Evolutionary conservation across 2,329 filamentous ascomycete genomes (phyloP), one percentile per base, ranked within the genome.

Genomic region (Phoma sp.): DNA sequence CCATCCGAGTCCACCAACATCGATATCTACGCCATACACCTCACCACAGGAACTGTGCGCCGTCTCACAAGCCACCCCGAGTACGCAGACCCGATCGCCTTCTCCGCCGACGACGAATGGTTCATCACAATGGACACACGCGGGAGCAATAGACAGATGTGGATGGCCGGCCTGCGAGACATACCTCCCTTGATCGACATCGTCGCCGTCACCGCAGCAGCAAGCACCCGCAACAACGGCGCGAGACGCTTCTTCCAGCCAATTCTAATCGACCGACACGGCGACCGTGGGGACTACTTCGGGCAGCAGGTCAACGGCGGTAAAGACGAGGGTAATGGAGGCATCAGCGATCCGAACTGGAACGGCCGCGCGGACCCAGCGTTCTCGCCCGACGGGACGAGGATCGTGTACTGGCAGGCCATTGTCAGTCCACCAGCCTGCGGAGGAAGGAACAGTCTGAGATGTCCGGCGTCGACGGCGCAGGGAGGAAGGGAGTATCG

Each of bases 191-290:
- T 81, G 0, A 71, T 68, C 7, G 78, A 80, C 42, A 37, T 63
- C 1, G 46, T 66, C 11, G 49, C 50, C 2, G 24, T 50, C 0
- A 55, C 40, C 13, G 55, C 55, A n/a, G 55, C 58, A 4, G 69
- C 77, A 0, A 79, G 77, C 1, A 76, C 71, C 2, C 75, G 80
- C 5, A 82, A 82, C 54, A 81, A 82, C 45, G 77, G 78, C 0
- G 43, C 47, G 0, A 69, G 79, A 4, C 67, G 79, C 0, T 82
- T 81, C 68, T 82, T 81, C 51, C 72, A 78, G 51, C 79, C 78
- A 0, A 76, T 69, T 25, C 65, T 82, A 1, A 62, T 82, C 4
- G 78, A 81, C 47, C 59, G 61, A 0, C 57, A 79, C 30, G 80
- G 79, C 4, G 79, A 82, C 52, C 75, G 79, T 4, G 78, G 69